Evolutionary conservation across 1,284 basidiomycete genomes (phyloP), one percentile per base, ranked within the genome.

Genomic region (Fomitopsis betulina): DNA sequence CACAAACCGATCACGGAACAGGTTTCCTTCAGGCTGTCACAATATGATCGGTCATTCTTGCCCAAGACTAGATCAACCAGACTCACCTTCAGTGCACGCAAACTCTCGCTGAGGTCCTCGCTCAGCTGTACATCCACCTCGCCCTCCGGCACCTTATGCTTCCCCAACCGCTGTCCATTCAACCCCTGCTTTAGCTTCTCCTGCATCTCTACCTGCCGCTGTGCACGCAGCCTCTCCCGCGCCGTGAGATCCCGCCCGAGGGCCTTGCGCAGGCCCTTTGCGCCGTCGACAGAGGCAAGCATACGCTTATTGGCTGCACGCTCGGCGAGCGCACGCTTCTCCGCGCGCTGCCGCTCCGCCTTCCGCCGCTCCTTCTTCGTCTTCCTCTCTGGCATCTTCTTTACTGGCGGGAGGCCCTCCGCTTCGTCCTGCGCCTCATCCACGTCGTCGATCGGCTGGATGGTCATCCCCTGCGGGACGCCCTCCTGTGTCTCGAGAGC

Each of bases 1-100:
- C 45, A 89, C 72, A 77, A 94, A 96, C 2, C 94, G 84, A 70
- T 97, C 95, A 47, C 87, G 83, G 82, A 96, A 97, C 27, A 96
- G 74, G 71, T 96, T 97, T 33, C 95, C 95, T 75, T 97, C 94
- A 19, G 93, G 91, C 92, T 94, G 60, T 15, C 42, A 32, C 51
- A 56, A 45, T 9, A 21, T 37, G 25, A 54, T 58, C 9, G 58
- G 33, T 47, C 30, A 45, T 61, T 45, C 64, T 58, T 56, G 53
- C n/a, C n/a, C 21, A 9, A 43, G 52, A 53, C 42, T 35, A 1
- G 21, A n/a, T 8, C 27, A 30, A 19, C 38, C 57, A 5, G 39
- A 17, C 79, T 35, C 60, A 92, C 93, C 83, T 94, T 94, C 65
- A 99, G 75, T 54, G 81, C 87, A 53, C 96, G 77, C 64, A 98